Percentiles rank a stretch among this genome's conserved stretches.
phyloP scores from a whole-genome alignment of 768 basidiomycete genomes.

The Termitomyces sp. region DNA sequence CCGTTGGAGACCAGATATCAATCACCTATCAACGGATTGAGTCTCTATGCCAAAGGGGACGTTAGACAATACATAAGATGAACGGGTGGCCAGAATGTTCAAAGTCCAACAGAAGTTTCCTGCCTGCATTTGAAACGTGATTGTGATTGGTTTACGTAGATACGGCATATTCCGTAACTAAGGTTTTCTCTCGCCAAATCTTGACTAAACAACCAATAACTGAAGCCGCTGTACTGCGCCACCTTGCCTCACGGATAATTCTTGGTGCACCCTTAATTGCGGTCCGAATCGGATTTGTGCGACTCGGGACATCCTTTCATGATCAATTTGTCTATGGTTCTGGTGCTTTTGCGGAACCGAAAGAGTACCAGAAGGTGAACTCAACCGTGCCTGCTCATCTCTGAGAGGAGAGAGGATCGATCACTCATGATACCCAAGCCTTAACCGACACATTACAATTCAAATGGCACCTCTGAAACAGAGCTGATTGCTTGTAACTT shows the following conservation, averaged over 20 bases:
- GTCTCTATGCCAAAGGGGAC: no score
- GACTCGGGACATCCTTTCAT: background rate
- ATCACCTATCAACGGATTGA: conserved; percentile 25
- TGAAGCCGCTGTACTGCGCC: background rate
- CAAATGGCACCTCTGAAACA: background rate
- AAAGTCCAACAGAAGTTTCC: conserved; percentile 51
- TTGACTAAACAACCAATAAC: background rate
- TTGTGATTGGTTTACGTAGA: background rate
- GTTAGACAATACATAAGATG: conserved; percentile 23
- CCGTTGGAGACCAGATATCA: background rate
- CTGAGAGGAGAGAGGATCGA: no score
- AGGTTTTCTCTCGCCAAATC: background rate
- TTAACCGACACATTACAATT: no score
- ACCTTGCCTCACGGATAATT: background rate
- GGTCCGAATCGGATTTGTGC: conserved; percentile 12
- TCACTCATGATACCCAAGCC: background rate
- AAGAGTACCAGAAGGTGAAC: background rate
- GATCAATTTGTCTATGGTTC: background rate
- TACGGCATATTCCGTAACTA: background rate
- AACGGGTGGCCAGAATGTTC: conserved; percentile 41
- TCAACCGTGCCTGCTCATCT: background rate
- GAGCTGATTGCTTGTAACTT: background rate
- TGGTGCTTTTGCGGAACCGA: background rate
- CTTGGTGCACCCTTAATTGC: no score
- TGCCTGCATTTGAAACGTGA: no score